phyloP scores from a whole-genome alignment of 192 early-diverging fungal genomes.

The Linnemannia zychae region DNA sequence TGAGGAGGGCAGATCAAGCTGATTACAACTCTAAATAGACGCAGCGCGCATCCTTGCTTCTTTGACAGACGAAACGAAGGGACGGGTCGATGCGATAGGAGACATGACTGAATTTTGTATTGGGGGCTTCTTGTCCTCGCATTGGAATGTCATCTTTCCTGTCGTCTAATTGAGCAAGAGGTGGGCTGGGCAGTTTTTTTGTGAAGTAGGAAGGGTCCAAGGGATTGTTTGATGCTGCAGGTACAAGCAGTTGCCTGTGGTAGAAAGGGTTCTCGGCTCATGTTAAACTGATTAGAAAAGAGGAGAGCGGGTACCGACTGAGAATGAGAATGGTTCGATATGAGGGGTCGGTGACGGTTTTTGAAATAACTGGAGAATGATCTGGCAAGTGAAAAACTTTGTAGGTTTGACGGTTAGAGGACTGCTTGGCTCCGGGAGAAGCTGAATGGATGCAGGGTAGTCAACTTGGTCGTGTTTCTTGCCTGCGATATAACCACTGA shows the following conservation, averaged over 20 bases:
- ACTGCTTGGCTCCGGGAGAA: neutral
- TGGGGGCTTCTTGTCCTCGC: neutral
- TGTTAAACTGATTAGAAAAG: neutral
- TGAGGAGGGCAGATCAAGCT: neutral
- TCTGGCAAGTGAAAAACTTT: neutral
- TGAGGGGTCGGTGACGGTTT: neutral
- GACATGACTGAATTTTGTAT: neutral
- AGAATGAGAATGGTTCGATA: neutral
- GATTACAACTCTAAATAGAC: neutral
- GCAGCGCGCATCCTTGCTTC: neutral
- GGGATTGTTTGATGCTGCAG: neutral
- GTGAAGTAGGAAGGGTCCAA: neutral
- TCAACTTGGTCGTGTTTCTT: neutral
- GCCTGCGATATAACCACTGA: neutral
- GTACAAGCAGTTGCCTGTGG: neutral
- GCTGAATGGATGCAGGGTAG: neutral
- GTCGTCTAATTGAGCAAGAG: neutral
- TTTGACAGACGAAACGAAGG: neutral
- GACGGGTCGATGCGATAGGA: neutral
- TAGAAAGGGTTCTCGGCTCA: neutral
- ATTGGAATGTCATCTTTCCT: neutral
- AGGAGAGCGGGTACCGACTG: neutral
- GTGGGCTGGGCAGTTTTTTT: conserved; percentile 5
- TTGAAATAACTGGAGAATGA: neutral
- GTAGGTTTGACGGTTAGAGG: neutral